Base-by-base conservation (phyloP, 2,329 filamentous ascomycete species). In the Teratosphaeria destructans region DNA sequence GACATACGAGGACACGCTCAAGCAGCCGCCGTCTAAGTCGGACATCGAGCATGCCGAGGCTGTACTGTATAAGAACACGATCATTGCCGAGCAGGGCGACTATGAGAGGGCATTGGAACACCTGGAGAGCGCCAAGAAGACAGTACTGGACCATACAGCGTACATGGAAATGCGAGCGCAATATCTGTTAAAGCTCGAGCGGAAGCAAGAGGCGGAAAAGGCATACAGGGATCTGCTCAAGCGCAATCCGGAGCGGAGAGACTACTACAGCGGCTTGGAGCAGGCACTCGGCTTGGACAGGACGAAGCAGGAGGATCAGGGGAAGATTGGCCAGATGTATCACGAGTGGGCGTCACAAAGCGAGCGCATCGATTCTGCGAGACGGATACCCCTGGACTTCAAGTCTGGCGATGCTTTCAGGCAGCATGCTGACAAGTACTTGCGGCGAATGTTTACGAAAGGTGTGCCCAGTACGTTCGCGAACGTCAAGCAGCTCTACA, bases 31-130 rank as follows among this genome's bases (percentile, higher is more conserved):
- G 1, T 82, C 85, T 12, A 87, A 87, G 71, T 79, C 82, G 55
- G 93, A 97, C 71, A 82, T 93, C 70, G 94, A 99, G 75, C 89
- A 97, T 74, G 94, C 92, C 35, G 94, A 99, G 77, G 90, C 93
- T 53, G 80, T 90, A 60, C 80, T 99, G 76, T 99, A 99, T 79
- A 96, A 96, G 77, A 99, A 96, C 76, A 83, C 82, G 54, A 85
- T 99, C 69, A 97, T 99, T 71, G 90, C 90, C 43, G 95, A 97
- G 76, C 84, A 85, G 60, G 92, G 92, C 16, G 87, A 97, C 65
- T 82, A 85, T 56, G 81, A 95, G 69, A 84, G 88, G 68, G 94
- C 94, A 5, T 77, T 97, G 70, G 86, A 95, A 64, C 91, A 99
- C 70, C 80, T 99, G 49, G 87, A 96, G 61, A 81, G 82, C 11